Evolutionary conservation across 495 filamentous ascomycete species (phyloP), one percentile per base, ranked within the genome.

Genomic region (Talaromyces proteolyticus): DNA sequence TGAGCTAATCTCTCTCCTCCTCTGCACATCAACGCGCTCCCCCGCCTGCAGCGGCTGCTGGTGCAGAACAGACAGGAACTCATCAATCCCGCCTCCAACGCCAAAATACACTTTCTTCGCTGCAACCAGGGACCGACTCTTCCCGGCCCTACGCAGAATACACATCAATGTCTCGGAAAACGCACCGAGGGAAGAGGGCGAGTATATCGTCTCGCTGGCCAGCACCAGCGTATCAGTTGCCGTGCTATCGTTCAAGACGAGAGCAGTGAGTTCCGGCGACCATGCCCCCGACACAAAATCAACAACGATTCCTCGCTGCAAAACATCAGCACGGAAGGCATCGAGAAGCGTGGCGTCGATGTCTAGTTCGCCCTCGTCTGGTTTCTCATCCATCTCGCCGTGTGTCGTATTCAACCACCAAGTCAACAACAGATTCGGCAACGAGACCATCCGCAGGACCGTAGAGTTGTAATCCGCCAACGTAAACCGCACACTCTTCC

Each of bases 71-170:
- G 75, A 66, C 44, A 90, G 74, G 61, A 98, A 96, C 58, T 92
- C 91, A 63, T 92, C 86, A 38, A 98, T 80, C 17, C 90, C 89
- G 17, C 93, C 93, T 2, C 93, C 93, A 48, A 98, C 93, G 4
- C 93, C 93, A 60, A 98, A 98, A 64, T 98, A 98, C 2, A 96
- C 81, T 65, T 82, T 81, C 71, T 98, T 98, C 2, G 93, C 93
- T 4, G 83, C 93, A 2, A 98, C 74, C n/a, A 95, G 64, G 5
- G 89, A 89, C 49, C 74, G 78, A 24, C 78, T 79, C 34, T 57
- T 58, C 2, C 64, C 59, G 4, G 53, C 65, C 3, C 55, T 63
- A 24, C 78, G 65, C 49, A 95, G 63, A 8, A 93, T 59, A 3
- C 66, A 69, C 42, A 89, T 61, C 25, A 97, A 66, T 4, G 86